These are phyloP conservation scores for Solanum lycopersicoides DNA, from an alignment of 257 asterid genomes.

Conservation along the genomic window DNA sequence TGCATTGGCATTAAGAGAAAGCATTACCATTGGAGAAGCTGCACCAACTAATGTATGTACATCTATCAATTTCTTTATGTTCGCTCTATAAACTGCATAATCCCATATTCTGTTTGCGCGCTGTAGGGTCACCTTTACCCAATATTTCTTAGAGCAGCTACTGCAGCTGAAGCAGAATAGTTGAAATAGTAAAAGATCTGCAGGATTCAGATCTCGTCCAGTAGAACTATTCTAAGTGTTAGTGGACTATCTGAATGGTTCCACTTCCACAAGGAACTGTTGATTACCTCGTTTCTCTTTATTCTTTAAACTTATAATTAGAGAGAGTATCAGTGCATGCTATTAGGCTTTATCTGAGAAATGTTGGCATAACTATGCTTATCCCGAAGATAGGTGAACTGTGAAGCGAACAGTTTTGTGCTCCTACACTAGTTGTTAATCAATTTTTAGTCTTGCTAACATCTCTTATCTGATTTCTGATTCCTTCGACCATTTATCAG, in stretches of 20 bases:
- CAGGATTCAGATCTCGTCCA: background rate
- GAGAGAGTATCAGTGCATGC: background rate
- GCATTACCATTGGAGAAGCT: constrained; percentile 87
- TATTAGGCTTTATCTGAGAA: background rate
- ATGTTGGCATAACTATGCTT: background rate
- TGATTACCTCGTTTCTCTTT: background rate
- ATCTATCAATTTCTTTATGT: background rate
- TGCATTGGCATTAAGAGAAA: constrained; percentile 82
- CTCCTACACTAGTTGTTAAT: background rate
- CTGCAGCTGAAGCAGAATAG: background rate
- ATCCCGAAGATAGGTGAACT: background rate
- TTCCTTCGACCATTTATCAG: background rate
- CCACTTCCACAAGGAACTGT: background rate
- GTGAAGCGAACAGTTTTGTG: background rate
- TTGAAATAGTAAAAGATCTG: background rate
- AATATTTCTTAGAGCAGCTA: background rate
- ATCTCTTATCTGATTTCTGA: background rate
- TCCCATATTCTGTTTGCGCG: background rate
- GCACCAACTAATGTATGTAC: constrained; percentile 40
- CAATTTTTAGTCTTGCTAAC: background rate
- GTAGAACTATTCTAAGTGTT: background rate
- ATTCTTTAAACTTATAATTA: background rate
- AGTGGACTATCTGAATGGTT: background rate
- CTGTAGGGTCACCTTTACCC: background rate
- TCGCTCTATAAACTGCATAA: background rate